Evolutionary conservation across 495 filamentous ascomycete species (phyloP), one percentile per base, ranked within the genome.

Genomic region (Aspergillus nanangensis): DNA sequence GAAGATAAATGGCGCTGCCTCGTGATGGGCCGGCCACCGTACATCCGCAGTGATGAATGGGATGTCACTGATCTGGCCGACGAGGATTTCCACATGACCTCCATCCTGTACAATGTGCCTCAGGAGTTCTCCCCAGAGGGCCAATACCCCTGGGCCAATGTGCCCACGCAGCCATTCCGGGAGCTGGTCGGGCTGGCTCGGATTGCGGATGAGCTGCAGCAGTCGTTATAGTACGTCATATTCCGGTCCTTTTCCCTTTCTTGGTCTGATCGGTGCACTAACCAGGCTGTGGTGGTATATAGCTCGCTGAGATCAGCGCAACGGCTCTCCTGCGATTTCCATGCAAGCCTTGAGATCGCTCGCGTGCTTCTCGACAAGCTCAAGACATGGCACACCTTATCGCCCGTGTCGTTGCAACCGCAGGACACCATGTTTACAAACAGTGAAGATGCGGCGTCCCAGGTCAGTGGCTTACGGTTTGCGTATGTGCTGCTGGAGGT

Each of bases 1-100:
- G 86, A 94, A 57, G 90, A 96, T 56, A 95, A 93, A 69, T 96
- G 90, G 90, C 85, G 86, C 31, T 84, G 87, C 20, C 68, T 96
- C n/a, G 80, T 90, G 19, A 81, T 90, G 53, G 89, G 90, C 17
- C 81, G 88, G 8, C 90, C 90, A 2, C 89, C 88, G 8, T 90
- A 90, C 57, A 89, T 72, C 52, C 84, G 84, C 45, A 68, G 76
- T 29, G 78, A 82, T 29, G 90, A 95, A 61, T 95, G 88, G 89
- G 87, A 83, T 17, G 90, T 95, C 8, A 78, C 79, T 47, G 67
- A 77, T 11, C 69, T 93, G 31, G 76, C 72, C 13, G 70, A 76
- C 21, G 76, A 78, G 20, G 89, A 95, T 62, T 92, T 92, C 53
- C 15, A 61, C 15, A 44, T 52, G n/a, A n/a, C n/a, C n/a, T n/a